Conservation (phyloP, 2,329 filamentous ascomycete species). For the Lomentospora prolificans region DNA sequence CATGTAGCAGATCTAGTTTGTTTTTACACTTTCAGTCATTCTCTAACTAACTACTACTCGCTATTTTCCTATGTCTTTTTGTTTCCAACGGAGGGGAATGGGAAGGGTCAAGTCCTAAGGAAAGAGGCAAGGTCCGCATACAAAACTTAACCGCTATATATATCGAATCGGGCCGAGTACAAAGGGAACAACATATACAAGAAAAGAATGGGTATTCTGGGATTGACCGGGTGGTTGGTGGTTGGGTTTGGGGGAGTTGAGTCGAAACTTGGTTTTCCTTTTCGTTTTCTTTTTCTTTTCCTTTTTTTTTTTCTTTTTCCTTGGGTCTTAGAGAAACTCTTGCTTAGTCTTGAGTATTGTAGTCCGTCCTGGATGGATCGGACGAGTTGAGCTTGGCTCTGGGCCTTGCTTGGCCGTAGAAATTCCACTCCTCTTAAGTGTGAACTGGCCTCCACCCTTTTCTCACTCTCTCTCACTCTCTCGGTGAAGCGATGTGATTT, state of each 20-base stretch:
- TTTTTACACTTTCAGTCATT: background rate
- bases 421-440: conserved; percentile 5
- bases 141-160: background rate
- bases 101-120: background rate
- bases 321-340: background rate
- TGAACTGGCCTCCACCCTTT: background rate
- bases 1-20: background rate
- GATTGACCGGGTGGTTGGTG: background rate
- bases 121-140: background rate
- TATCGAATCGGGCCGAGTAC: background rate
- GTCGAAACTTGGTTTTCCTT: conserved; percentile 7
- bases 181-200: background rate
- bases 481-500: background rate
- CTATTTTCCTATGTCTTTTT: background rate
- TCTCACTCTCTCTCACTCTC: background rate
- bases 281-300: background rate
- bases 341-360: background rate
- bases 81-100: background rate
- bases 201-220: background rate
- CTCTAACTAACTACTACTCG: background rate
- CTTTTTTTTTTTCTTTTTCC: background rate
- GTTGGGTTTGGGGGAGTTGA: background rate
- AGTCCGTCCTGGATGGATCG: background rate
- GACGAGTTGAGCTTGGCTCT: too few relatives aligned
- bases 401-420: too few relatives aligned